Conservation (phyloP, 306 rosid species). For the Vigna reflexopilosa region DNA sequence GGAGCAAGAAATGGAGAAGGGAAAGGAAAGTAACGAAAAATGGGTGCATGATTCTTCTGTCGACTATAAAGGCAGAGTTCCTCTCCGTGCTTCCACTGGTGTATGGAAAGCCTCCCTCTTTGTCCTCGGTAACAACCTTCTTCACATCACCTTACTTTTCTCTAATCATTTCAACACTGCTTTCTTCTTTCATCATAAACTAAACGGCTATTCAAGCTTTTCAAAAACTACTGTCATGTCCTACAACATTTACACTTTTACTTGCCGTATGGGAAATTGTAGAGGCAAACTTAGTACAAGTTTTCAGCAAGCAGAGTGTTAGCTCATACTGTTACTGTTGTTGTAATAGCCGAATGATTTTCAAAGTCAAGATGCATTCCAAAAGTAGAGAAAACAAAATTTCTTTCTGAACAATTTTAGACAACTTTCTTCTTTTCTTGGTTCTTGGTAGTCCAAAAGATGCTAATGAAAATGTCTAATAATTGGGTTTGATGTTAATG, state of each 20-base stretch:
- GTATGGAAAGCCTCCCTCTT: constrained; percentile 70
- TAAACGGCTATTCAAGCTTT: not conserved
- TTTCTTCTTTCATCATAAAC: not conserved
- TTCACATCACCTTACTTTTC: not conserved
- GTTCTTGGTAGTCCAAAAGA: not conserved
- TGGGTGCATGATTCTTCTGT: constrained; percentile 63
- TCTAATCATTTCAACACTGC: not conserved
- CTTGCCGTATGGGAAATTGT: no score
- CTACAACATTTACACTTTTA: no score
- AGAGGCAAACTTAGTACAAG: no score
- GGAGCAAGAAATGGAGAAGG: constrained; percentile 47
- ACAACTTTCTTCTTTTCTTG: no score
- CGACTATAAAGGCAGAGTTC: constrained; percentile 59
- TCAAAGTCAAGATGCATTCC: no score
- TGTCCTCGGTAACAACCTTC: constrained; percentile 55
- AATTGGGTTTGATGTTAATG: not conserved
- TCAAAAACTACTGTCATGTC: no score
- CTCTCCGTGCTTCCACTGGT: constrained; percentile 70
- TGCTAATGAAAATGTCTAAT: not conserved
- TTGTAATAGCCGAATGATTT: no score
- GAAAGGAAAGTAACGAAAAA: constrained; percentile 50
- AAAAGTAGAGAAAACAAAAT: no score
- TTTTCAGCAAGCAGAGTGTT: no score
- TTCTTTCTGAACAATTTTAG: no score
- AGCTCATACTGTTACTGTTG: no score